Evolutionary conservation across 2,329 filamentous ascomycete species (phyloP).

Genomic region (Pseudodiploospora longispora): DNA sequence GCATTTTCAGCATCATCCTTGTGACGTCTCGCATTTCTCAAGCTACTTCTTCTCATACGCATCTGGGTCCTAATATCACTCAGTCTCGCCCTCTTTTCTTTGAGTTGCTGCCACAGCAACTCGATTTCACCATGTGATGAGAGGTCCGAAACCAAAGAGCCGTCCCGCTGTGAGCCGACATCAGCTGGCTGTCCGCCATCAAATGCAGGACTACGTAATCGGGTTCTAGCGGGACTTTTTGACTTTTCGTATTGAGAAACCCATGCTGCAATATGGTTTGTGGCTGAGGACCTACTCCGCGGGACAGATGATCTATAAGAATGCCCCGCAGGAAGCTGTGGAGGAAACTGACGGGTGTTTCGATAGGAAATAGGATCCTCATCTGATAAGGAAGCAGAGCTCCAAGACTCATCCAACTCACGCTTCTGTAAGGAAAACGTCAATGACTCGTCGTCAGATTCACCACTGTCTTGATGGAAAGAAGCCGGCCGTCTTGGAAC

Average conservation of each 20-base stretch:
- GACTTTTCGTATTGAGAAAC: conserved; percentile 24
- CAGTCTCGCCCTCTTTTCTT: conserved; percentile 22
- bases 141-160: conserved; percentile 11
- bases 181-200: conserved; percentile 5
- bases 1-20: conserved; percentile 31
- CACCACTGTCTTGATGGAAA: conserved; percentile 2
- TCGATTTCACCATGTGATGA: conserved; percentile 24
- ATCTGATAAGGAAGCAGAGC: conserved; percentile 18
- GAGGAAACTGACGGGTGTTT: conserved; percentile 24
- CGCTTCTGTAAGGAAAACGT: conserved; percentile 16
- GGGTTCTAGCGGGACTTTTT: conserved; percentile 14
- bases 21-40: conserved; percentile 22
- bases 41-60: conserved; percentile 21
- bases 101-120: conserved; percentile 27
- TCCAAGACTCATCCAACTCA: conserved; percentile 12
- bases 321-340: conserved; percentile 20
- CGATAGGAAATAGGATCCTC: conserved; percentile 21
- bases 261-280: conserved; percentile 26
- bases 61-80: conserved; percentile 23
- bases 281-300: conserved; percentile 19
- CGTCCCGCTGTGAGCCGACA: conserved; percentile 9
- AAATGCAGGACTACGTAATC: conserved; percentile 5
- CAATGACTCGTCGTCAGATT: conserved; percentile 13
- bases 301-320: conserved; percentile 12
- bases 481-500: conserved; percentile 1